These are phyloP conservation scores for Cyberlindnera subsufficiens DNA, from an alignment of 805 yeast species.

Conservation along the genomic window DNA sequence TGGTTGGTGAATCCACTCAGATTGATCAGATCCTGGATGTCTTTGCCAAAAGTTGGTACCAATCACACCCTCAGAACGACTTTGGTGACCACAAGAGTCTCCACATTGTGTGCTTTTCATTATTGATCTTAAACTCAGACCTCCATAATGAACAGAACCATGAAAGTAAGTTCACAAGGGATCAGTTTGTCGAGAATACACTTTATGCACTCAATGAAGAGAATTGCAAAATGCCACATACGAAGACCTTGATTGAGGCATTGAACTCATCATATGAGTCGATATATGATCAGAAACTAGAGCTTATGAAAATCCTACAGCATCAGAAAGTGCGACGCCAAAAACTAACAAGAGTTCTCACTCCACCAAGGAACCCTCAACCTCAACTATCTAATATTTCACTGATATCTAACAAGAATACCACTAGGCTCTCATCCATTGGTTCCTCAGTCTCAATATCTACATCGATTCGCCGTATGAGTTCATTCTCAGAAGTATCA, in stretches of 20 bases:
- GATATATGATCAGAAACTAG: constrained; percentile 23
- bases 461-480: constrained; percentile 4
- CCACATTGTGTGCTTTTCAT: constrained; percentile 66
- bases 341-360: constrained; percentile 7
- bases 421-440: constrained; percentile 20
- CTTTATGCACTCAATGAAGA: constrained; percentile 35
- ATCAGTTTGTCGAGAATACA: constrained; percentile 46
- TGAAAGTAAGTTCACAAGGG: constrained; percentile 33
- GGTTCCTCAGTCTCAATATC: constrained; percentile 16
- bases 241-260: constrained; percentile 8
- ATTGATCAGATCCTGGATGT: constrained; percentile 68
- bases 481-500: constrained; percentile 7
- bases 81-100: constrained; percentile 51
- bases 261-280: constrained; percentile 30
- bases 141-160: constrained; percentile 46
- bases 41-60: constrained; percentile 59
- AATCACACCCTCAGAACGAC: constrained; percentile 41
- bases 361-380: constrained; percentile 5
- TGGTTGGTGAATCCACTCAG: constrained; percentile 79
- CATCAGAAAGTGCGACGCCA: constrained; percentile 4
- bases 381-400: constrained; percentile 15
- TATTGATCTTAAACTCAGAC: constrained; percentile 72
- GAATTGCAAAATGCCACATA: background rate
- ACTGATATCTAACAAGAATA: constrained; percentile 12
- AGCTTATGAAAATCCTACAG: constrained; percentile 7